Evolutionary conservation across 139 green algal species (phyloP).

Genomic region (Gonium pectorale): DNA sequence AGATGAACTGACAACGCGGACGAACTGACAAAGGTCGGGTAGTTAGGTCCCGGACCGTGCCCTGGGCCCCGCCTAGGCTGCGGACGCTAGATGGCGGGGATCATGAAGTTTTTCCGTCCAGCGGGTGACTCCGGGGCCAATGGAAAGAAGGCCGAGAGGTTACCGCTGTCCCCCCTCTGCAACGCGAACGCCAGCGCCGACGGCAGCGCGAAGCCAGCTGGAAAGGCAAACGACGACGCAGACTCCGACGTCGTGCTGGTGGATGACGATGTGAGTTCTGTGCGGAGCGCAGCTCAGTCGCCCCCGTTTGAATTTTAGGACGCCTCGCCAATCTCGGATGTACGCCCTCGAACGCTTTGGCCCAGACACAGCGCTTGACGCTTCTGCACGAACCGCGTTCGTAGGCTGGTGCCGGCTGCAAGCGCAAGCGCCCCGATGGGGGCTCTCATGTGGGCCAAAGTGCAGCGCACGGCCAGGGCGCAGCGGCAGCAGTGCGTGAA

Average conservation of each 20-base stretch:
- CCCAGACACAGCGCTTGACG: too few relatives aligned
- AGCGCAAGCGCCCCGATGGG: slow-evolving; percentile 43
- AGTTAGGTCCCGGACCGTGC: too few relatives aligned
- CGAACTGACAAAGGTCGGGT: too few relatives aligned
- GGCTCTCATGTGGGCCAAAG: too few relatives aligned
- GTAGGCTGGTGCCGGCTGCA: not conserved
- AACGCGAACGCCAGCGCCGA: slow-evolving; percentile 29
- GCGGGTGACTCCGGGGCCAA: not conserved
- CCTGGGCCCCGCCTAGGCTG: too few relatives aligned
- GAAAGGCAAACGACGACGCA: not conserved
- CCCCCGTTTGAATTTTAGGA: not conserved
- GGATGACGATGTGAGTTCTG: not conserved
- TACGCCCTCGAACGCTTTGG: too few relatives aligned
- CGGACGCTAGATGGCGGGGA: slow-evolving; percentile 43
- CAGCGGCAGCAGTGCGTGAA: too few relatives aligned
- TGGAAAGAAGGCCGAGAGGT: not conserved
- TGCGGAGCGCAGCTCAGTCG: too few relatives aligned
- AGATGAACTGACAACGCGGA: too few relatives aligned
- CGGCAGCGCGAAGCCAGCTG: not conserved
- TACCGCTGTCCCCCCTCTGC: not conserved
- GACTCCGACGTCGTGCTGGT: slow-evolving; percentile 19
- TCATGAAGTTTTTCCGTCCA: slow-evolving; percentile 26
- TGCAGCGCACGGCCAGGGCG: too few relatives aligned
- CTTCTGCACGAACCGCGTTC: too few relatives aligned
- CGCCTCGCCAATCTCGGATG: too few relatives aligned